Base-by-base conservation (phyloP, 768 basidiomycete genomes). In the Clavulina sp. region DNA sequence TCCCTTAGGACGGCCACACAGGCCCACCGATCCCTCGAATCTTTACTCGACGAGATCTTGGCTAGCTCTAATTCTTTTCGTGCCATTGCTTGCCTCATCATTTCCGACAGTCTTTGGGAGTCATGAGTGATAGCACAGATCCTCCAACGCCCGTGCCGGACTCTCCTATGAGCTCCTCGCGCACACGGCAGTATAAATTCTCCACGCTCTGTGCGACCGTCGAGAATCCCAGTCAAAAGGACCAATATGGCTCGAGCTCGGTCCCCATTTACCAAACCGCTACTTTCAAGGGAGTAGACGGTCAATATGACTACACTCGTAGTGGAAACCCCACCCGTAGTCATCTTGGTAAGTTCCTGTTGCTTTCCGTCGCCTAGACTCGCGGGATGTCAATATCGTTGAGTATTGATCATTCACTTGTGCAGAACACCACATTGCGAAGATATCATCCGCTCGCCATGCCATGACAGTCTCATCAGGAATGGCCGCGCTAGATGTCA, bases 241-340 rank as follows among this genome's bases (percentile, higher is more conserved):
- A 99, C 67, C 93, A 96, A 68, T 83, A 91, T 63, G 91, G 91
- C 19, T 80, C 86, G 54, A 88, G 84, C 58, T 84, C 83, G 4
- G 88, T 96, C 1, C 95, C 95, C 21, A 97, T 99, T 66, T 99
- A 97, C 67, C 95, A 97, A 68, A 84, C 89, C 1, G 78, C 95
- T 5, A 99, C 95, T 0, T 97, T 99, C 77, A 97, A 97, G 69
- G 95, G 93, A 43, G 69, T 93, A 40, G 74, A 72, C 18, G 85
- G 83, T 49, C 75, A 81, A 59, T 99, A 91, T 62, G 93, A 97
- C 66, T 99, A 97, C 67, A 74, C 84, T 9, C 73, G 95, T 54
- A 89, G 86, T 60, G 95, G 95, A 29, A 99, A 99, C 65, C 95
- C 95, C 2, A 99, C 95, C 5, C 73, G 95, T 63, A 89, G 79